Conservation (phyloP, 441 rosid species). For the Pelargonium exstipulatum region DNA sequence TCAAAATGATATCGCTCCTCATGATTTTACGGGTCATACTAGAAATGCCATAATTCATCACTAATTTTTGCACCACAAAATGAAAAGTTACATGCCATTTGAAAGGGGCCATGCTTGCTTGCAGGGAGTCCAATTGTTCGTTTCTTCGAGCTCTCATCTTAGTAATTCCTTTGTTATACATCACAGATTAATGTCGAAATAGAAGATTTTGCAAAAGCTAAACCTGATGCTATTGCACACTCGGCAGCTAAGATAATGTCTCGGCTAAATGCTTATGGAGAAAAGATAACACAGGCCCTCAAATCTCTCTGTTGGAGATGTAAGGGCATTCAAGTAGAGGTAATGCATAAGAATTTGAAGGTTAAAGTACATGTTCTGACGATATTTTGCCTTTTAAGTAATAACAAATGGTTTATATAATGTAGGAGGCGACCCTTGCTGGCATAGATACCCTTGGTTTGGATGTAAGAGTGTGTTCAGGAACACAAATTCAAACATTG, state of each 20-base stretch:
- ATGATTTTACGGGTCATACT: background rate
- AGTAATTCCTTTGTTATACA: background rate
- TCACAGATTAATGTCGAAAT: conserved; percentile 59
- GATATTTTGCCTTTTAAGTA: background rate
- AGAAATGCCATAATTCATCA: background rate
- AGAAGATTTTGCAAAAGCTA: conserved; percentile 68
- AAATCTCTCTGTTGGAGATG: conserved; percentile 76
- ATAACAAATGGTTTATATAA: conserved; percentile 4
- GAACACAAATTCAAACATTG: conserved; percentile 69
- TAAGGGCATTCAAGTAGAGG: conserved; percentile 87
- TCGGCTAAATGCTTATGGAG: conserved; percentile 62
- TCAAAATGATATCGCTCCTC: background rate
- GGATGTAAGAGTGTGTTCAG: conserved; percentile 77
- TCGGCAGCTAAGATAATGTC: conserved; percentile 61
- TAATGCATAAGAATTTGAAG: conserved; percentile 25
- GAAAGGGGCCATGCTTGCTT: no score
- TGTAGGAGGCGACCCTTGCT: conserved; percentile 62
- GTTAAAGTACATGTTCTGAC: background rate
- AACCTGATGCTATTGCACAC: conserved; percentile 77
- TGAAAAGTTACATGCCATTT: no score
- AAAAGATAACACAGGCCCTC: conserved; percentile 55
- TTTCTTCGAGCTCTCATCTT: no score
- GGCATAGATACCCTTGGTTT: conserved; percentile 79
- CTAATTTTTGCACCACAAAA: background rate
- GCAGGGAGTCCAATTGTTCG: no score